These are phyloP conservation scores for Neurospora intermedia DNA, from an alignment of 495 filamentous ascomycete genomes.

Conservation along the genomic window DNA sequence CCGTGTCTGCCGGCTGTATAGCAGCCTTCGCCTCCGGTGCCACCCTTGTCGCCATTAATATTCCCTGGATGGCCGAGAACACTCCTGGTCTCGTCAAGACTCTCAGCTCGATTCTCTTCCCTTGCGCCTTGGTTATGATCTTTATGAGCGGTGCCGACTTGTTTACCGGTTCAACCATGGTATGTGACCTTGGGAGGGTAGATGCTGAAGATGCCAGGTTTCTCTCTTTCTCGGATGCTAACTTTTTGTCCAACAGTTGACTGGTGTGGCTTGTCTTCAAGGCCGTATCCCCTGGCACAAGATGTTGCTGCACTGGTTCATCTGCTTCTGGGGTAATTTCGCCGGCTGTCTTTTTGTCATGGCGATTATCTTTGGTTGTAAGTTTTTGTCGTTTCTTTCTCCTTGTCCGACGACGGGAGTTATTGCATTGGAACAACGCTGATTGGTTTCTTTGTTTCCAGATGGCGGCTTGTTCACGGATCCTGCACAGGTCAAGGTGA, in stretches of 20 bases:
- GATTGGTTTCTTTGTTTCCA: conserved; percentile 6
- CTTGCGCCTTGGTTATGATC: conserved; percentile 48
- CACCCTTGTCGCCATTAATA: conserved; percentile 38
- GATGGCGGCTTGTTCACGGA: conserved; percentile 47
- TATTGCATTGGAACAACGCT: neutral
- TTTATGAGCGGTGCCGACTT: conserved; percentile 50
- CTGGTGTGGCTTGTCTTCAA: conserved; percentile 44
- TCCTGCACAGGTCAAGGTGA: conserved; percentile 35
- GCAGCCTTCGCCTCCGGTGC: conserved; percentile 45
- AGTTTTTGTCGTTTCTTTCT: conserved; percentile 7
- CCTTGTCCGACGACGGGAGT: neutral
- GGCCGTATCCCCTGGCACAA: conserved; percentile 37
- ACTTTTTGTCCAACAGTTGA: conserved; percentile 27
- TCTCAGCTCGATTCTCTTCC: conserved; percentile 46
- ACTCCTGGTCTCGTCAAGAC: conserved; percentile 49
- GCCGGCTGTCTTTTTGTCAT: conserved; percentile 49
- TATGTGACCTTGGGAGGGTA: conserved; percentile 7
- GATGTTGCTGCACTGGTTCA: conserved; percentile 43
- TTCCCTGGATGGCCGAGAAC: conserved; percentile 52
- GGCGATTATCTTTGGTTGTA: conserved; percentile 48
- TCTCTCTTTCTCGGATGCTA: neutral
- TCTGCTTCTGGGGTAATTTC: conserved; percentile 52
- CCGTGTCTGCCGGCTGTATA: conserved; percentile 41
- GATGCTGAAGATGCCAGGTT: neutral
- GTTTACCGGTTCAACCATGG: conserved; percentile 50